Percentiles rank a stretch among this genome's conserved stretches.
Conservation (phyloP, 2,329 filamentous ascomycete species). For the Beauveria asiatica region DNA sequence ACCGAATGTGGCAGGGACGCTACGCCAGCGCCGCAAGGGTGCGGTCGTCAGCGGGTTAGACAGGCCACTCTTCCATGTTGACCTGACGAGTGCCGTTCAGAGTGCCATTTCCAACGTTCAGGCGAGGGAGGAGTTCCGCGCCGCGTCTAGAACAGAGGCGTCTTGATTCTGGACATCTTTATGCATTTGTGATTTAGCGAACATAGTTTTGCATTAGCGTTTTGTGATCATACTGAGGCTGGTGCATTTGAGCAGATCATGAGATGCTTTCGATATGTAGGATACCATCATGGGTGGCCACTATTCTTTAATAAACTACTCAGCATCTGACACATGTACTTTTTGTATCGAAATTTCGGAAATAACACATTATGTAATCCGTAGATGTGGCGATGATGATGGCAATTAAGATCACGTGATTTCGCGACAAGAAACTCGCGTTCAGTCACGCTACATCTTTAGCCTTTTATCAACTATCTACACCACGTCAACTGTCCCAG, state of each 20-base stretch:
- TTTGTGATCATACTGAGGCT: background rate
- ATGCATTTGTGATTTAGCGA: background rate
- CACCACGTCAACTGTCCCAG: background rate
- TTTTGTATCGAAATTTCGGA: background rate
- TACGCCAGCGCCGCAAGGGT: slow-evolving; percentile 34
- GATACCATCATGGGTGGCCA: no score
- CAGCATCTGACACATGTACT: background rate
- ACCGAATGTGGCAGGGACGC: slow-evolving; percentile 12
- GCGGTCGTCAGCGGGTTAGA: slow-evolving; percentile 80
- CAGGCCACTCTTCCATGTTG: slow-evolving; percentile 86
- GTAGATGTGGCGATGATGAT: background rate
- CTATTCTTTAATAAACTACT: no score
- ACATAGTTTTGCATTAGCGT: background rate
- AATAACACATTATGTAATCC: background rate
- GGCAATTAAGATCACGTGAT: slow-evolving; percentile 6
- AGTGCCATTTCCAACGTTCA: slow-evolving; percentile 76
- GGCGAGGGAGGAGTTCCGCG: slow-evolving; percentile 32
- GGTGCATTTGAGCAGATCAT: background rate
- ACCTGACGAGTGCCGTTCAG: slow-evolving; percentile 81
- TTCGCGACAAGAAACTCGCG: slow-evolving; percentile 2
- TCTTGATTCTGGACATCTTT: background rate
- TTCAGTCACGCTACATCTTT: background rate
- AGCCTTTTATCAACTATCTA: background rate
- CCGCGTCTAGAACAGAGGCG: background rate
- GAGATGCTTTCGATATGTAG: background rate